Percentiles rank a stretch among this genome's conserved stretches.
phyloP scores from a whole-genome alignment of 768 basidiomycete species.

The Gymnopilus dilepis region DNA sequence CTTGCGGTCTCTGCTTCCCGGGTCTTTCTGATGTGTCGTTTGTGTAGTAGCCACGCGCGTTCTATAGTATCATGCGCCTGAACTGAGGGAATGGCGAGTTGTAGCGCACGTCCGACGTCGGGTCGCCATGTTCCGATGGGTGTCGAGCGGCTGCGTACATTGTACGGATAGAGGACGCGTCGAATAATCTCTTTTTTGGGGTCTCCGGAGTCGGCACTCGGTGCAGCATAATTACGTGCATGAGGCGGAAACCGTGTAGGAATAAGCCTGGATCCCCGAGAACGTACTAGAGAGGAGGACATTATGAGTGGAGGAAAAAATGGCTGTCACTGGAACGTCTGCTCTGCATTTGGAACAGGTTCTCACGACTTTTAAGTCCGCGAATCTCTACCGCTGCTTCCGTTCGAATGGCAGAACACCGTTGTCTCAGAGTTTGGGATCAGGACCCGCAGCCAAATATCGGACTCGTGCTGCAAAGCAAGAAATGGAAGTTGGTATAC shows the following conservation, averaged over 20 bases:
- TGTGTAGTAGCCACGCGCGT: constrained; percentile 86
- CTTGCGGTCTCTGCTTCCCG: constrained; percentile 70
- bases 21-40: constrained; percentile 72
- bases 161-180: constrained; percentile 79
- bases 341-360: constrained; percentile 2
- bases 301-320: constrained; percentile 25
- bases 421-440: too few species aligned
- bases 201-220: constrained; percentile 52
- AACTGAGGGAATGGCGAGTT: constrained; percentile 83
- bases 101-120: constrained; percentile 76
- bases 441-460: neutral
- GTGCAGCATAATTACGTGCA: constrained; percentile 45
- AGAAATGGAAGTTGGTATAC: neutral
- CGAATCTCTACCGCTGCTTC: neutral
- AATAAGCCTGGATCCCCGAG: constrained; percentile 36
- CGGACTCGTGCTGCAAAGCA: neutral
- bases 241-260: constrained; percentile 35
- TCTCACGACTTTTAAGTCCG: constrained; percentile 12
- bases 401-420: too few species aligned
- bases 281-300: constrained; percentile 45
- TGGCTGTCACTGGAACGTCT: neutral
- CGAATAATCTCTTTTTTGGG: constrained; percentile 77
- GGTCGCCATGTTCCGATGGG: constrained; percentile 87
- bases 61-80: constrained; percentile 94
- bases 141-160: constrained; percentile 68